A percentile compares a stretch with the other conserved stretches of the same genome.
Evolutionary conservation across 345 rosid genomes (phyloP).

Genomic region (Psidium friedrichsthalianum): DNA sequence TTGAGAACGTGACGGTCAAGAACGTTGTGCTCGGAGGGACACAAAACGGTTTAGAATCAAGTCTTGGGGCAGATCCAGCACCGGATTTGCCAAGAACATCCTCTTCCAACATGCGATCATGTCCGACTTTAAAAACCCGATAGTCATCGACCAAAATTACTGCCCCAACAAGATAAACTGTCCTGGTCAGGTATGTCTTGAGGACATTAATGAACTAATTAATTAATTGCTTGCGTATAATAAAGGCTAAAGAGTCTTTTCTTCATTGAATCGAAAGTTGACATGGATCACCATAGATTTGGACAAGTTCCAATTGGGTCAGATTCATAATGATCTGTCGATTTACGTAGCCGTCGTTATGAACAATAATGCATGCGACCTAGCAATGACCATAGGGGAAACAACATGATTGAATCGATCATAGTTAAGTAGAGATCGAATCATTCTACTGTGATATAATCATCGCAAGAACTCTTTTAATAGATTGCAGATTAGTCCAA

Average conservation of each 20-base stretch:
- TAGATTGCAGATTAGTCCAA: background rate
- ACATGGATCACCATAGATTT: background rate
- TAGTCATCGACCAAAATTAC: slow-evolving; percentile 34
- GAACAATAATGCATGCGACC: background rate
- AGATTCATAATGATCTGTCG: background rate
- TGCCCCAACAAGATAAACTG: slow-evolving; percentile 18
- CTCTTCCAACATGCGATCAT: slow-evolving; percentile 39
- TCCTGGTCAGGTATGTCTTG: slow-evolving; percentile 10
- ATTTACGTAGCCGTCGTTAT: background rate
- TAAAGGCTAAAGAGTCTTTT: background rate
- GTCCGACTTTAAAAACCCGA: slow-evolving; percentile 47
- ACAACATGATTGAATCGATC: background rate
- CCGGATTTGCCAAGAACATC: slow-evolving; percentile 42
- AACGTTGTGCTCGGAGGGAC: slow-evolving; percentile 26
- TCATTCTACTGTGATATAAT: background rate
- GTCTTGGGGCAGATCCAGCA: slow-evolving; percentile 56
- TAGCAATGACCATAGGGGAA: background rate
- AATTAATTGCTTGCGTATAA: background rate
- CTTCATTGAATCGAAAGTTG: background rate
- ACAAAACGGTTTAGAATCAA: slow-evolving; percentile 54
- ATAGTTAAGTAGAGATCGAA: background rate
- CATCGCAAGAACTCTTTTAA: background rate
- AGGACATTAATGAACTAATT: no score
- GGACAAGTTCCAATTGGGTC: background rate
- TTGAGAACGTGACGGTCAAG: slow-evolving; percentile 42